Base-by-base conservation (phyloP, 176 grass and related monocot species). In the Cenchrus americanus region DNA sequence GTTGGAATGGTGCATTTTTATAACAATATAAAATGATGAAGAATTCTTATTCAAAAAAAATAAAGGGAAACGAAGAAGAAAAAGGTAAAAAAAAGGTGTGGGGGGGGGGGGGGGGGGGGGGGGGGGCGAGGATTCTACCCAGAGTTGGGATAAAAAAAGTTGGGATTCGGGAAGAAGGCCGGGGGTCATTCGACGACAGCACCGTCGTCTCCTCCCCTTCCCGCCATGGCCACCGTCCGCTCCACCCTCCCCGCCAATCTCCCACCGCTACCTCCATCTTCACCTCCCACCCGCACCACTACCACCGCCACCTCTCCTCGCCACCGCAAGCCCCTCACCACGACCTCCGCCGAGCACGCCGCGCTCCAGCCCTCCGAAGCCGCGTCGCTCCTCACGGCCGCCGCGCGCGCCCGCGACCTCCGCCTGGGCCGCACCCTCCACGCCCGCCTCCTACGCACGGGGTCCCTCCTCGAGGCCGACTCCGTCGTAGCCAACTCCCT, bases 401-500 rank as follows among this genome's bases (percentile, higher is more conserved):
- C 87, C 8, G 69, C 82, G 27, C 82, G 76, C 11, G 62, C 69
- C 62, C 62, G 89, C 52, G 82, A 89, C 69, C 61, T 89, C 43
- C 76, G 61, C 52, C 87, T 80, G 6, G 87, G 71, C 63, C 88
- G 85, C 63, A 73, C 80, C 2, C 43, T 91, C 66, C 92, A 88
- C 58, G 76, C 81, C 30, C 67, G 77, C 22, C 66, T 91, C 72
- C 82, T 91, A 44, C 66, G 78, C 62, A 65, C 81, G 2, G 68
- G 74, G 14, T 0, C 14, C 3, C 48, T 91, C 62, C 84, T 94
- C 54, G 6, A 49, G 5, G 17, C 64, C 5, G 89, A 89, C 62
- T 46, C 73, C n/a, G 40, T 91, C 27, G 89, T 87, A 18, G 26
- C 89, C 22, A 94, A 94, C 62, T 91, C 81, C 47, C 92, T 94